Conservation (phyloP, 805 yeast genomes). For the Kluyveromyces lactis region DNA sequence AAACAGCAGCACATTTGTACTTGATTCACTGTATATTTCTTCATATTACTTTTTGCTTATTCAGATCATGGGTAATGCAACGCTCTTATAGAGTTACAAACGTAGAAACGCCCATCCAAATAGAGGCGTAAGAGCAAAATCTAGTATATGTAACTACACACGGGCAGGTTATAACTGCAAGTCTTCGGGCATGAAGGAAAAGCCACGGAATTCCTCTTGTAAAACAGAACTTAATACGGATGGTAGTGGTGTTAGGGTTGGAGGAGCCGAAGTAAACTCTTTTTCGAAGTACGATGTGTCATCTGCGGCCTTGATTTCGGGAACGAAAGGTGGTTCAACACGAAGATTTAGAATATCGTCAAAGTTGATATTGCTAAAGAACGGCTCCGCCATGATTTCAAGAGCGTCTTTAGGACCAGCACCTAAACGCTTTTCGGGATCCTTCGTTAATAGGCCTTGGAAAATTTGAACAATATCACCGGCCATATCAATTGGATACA, state of each 20-base stretch:
- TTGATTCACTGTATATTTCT: too few species aligned
- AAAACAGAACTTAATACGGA: constrained; percentile 74
- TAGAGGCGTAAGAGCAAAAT: too few species aligned
- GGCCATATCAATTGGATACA: constrained; percentile 96
- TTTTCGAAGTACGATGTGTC: constrained; percentile 91
- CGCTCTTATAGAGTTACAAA: too few species aligned
- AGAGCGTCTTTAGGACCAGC: constrained; percentile 80
- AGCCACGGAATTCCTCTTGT: constrained; percentile 97
- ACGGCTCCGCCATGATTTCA: constrained; percentile 93
- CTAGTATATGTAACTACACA: too few species aligned
- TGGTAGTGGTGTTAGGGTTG: constrained; percentile 90
- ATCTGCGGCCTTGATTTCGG: constrained; percentile 78
- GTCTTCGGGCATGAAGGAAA: constrained; percentile 75
- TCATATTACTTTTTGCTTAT: too few species aligned
- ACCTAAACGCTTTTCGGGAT: constrained; percentile 78
- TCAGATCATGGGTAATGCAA: too few species aligned
- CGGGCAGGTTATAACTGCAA: constrained; percentile 27
- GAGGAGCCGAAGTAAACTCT: constrained; percentile 90
- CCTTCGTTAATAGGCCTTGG: constrained; percentile 85
- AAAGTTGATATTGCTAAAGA: constrained; percentile 82
- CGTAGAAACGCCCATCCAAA: too few species aligned
- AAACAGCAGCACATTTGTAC: too few species aligned
- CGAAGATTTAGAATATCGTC: constrained; percentile 69
- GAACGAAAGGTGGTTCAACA: constrained; percentile 83
- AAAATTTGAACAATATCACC: constrained; percentile 90